Evolutionary conservation across 495 filamentous ascomycete species (phyloP).

Genomic region (Endocarpon pusillum): DNA sequence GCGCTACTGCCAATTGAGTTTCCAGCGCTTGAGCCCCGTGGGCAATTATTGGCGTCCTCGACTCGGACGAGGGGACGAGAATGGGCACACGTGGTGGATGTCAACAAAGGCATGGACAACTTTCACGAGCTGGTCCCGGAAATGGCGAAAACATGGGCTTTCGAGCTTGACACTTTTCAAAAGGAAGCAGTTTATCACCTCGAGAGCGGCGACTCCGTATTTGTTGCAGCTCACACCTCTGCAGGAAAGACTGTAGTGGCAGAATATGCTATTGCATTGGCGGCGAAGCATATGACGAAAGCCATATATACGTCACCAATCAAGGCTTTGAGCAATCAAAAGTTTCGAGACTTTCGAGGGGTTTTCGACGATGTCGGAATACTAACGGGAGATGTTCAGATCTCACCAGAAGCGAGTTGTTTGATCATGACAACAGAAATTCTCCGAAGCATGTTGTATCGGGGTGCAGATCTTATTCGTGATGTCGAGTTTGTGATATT

Average conservation of each 20-base stretch:
- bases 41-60: conserved; percentile 50
- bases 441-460: conserved; percentile 92
- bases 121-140: conserved; percentile 86
- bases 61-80: conserved; percentile 61
- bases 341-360: conserved; percentile 85
- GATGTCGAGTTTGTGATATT: conserved; percentile 99
- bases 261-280: conserved; percentile 92
- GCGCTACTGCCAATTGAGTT: conserved; percentile 77
- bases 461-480: conserved; percentile 86
- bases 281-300: conserved; percentile 95
- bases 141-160: conserved; percentile 91
- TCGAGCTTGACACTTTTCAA: conserved; percentile 94
- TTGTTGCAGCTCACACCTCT: conserved; percentile 97
- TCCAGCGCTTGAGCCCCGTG: conserved; percentile 74
- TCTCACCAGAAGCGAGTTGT: conserved; percentile 93
- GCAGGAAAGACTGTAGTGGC: conserved; percentile 97
- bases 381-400: conserved; percentile 93
- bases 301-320: conserved; percentile 98
- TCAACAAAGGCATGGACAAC: conserved; percentile 78
- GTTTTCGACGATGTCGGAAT: conserved; percentile 92
- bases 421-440: conserved; percentile 99
- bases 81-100: conserved; percentile 97
- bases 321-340: conserved; percentile 96
- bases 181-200: conserved; percentile 97
- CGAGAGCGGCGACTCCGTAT: conserved; percentile 91